These are phyloP conservation scores for Botrytis cinerea DNA, from an alignment of 2,329 filamentous ascomycete genomes.

Conservation along the genomic window DNA sequence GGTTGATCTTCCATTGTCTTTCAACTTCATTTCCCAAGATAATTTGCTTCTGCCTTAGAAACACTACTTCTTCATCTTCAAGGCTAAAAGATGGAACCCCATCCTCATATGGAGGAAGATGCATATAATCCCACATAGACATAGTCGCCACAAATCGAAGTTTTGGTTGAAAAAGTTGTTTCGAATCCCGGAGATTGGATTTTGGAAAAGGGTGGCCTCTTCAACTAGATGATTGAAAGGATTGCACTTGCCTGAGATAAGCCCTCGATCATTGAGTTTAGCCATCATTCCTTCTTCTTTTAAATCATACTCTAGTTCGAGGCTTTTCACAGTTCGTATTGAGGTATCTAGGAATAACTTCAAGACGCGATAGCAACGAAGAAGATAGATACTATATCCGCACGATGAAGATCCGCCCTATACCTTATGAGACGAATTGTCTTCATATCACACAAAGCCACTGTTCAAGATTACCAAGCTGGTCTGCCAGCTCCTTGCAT, in stretches of 20 bases:
- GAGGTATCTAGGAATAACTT: background rate
- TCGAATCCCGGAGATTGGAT: background rate
- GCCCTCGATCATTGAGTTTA: background rate
- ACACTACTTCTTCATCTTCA: background rate
- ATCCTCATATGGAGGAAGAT: background rate
- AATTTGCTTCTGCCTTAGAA: background rate
- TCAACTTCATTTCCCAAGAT: background rate
- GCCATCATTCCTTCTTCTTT: background rate
- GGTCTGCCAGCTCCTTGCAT: background rate
- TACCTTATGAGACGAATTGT: background rate
- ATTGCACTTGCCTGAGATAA: background rate
- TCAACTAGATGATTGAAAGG: background rate
- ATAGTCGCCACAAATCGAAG: background rate
- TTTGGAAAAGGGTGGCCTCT: background rate
- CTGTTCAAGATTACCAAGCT: background rate
- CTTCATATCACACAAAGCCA: background rate
- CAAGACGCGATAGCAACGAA: accelerated
- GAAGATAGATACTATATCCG: background rate
- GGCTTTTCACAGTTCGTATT: background rate
- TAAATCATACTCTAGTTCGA: background rate
- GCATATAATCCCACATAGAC: constrained; percentile 6
- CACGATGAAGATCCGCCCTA: background rate
- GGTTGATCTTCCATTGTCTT: background rate
- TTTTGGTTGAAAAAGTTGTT: background rate
- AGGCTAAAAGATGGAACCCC: background rate